A percentile compares a stretch with the other conserved stretches of the same genome.
Evolutionary conservation across 306 rosid species (phyloP).

Genomic region (Begonia loranthoides): DNA sequence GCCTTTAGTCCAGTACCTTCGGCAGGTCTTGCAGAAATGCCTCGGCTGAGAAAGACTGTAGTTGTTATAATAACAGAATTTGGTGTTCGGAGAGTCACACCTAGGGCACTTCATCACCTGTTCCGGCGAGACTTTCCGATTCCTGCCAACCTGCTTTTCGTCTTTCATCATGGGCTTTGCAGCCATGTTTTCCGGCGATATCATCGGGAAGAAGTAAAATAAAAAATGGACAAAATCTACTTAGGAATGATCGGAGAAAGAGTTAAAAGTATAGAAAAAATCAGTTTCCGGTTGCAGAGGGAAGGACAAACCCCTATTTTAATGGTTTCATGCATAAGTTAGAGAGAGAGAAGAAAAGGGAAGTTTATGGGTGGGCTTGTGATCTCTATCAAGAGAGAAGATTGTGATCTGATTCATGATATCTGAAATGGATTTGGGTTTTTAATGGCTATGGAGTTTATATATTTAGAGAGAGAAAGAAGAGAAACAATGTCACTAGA

Average conservation of each 20-base stretch:
- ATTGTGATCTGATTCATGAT: conserved; percentile 19
- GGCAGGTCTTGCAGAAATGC: conserved; percentile 89
- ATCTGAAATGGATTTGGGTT: conserved; percentile 16
- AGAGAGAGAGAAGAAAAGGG: conserved; percentile 12
- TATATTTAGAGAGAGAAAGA: too few species aligned
- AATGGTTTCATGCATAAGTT: conserved; percentile 6
- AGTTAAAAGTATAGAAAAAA: neutral
- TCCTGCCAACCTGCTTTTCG: neutral
- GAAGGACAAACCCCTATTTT: neutral
- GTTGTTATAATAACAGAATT: conserved; percentile 97
- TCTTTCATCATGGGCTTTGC: conserved; percentile 12
- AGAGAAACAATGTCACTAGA: too few species aligned
- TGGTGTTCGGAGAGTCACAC: conserved; percentile 91
- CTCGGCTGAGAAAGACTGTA: conserved; percentile 93
- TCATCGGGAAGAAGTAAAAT: neutral
- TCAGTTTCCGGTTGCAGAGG: neutral
- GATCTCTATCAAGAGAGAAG: conserved; percentile 53
- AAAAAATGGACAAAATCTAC: too few species aligned
- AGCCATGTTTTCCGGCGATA: conserved; percentile 14
- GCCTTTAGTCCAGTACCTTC: conserved; percentile 96
- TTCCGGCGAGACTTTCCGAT: neutral
- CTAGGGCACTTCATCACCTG: conserved; percentile 52
- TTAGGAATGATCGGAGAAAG: neutral
- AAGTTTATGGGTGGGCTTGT: conserved; percentile 36
- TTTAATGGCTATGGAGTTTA: too few species aligned